Percentiles rank a stretch among this genome's conserved stretches.
phyloP scores from a whole-genome alignment of 163 green algal species.

The Picocystis sp. region DNA sequence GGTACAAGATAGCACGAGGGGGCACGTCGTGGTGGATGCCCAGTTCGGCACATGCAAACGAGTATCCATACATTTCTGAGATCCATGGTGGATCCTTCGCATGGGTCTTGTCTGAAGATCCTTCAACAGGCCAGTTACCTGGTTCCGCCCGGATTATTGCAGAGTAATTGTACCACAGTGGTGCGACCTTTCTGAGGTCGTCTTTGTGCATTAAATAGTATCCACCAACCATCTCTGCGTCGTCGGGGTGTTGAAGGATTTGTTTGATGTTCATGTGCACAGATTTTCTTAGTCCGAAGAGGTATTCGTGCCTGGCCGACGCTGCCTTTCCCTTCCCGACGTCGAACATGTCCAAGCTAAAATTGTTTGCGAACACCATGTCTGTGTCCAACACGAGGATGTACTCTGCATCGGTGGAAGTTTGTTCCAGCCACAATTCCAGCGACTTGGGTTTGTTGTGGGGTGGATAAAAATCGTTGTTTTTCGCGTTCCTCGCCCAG shows the following conservation, averaged over 20 bases:
- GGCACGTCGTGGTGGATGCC: background rate
- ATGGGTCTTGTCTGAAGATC: background rate
- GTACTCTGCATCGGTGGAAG: conserved; percentile 1
- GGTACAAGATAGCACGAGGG: conserved; percentile 1
- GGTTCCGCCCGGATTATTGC: background rate
- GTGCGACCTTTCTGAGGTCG: conserved; percentile 4
- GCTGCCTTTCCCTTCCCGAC: background rate
- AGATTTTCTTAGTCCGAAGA: background rate
- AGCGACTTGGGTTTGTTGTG: conserved; percentile 8
- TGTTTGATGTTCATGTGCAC: conserved; percentile 5
- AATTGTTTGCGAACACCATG: conserved; percentile 2
- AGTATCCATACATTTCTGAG: conserved; percentile 6
- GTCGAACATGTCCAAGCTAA: background rate
- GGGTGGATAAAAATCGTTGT: background rate
- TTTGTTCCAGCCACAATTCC: conserved; percentile 1
- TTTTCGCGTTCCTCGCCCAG: conserved; percentile 1
- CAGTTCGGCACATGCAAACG: conserved; percentile 4
- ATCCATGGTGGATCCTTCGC: conserved; percentile 4
- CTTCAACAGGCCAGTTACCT: conserved; percentile 3
- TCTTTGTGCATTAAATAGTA: conserved; percentile 6
- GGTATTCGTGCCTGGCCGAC: conserved; percentile 1
- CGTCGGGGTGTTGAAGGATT: background rate
- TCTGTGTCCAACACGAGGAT: conserved; percentile 6
- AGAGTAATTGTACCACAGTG: conserved; percentile 5
- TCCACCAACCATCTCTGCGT: conserved; percentile 5